phyloP scores from a whole-genome alignment of 139 green algal species.

The Micractinium conductrix region DNA sequence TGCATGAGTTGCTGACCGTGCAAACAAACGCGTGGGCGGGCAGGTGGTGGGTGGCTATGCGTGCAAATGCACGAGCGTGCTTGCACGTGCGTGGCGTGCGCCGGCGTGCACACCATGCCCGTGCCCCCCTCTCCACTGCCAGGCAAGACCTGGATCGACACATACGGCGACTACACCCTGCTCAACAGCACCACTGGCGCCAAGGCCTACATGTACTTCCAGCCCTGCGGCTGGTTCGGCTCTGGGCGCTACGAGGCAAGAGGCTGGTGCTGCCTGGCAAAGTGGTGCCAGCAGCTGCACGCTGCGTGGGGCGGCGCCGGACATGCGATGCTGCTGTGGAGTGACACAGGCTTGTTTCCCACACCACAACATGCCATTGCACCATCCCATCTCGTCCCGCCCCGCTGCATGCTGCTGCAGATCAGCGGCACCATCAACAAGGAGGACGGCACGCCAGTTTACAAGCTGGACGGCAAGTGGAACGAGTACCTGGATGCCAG shows the following conservation, averaged over 20 bases:
- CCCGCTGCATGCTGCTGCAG: slow-evolving; percentile 28
- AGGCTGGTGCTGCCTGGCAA: neutral
- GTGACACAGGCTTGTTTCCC: neutral
- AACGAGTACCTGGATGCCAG: slow-evolving; percentile 72
- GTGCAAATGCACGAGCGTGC: too few species aligned
- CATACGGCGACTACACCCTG: slow-evolving; percentile 83
- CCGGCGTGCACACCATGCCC: too few species aligned
- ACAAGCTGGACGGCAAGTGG: slow-evolving; percentile 83
- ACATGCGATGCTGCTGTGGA: too few species aligned
- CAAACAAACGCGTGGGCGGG: too few species aligned
- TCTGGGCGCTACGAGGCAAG: slow-evolving; percentile 76
- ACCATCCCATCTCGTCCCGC: neutral
- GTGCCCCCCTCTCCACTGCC: neutral
- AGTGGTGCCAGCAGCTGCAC: neutral
- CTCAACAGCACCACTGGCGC: slow-evolving; percentile 81
- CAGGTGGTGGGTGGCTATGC: too few species aligned
- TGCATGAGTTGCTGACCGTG: too few species aligned
- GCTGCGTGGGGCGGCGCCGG: too few species aligned
- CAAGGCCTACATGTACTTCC: slow-evolving; percentile 83
- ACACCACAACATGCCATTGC: neutral
- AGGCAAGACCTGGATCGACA: slow-evolving; percentile 94
- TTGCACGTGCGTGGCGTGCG: too few species aligned
- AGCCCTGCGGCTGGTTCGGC: slow-evolving; percentile 94
- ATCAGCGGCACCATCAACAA: slow-evolving; percentile 65
- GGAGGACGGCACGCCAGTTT: slow-evolving; percentile 72